phyloP scores from a whole-genome alignment of 192 early-diverging fungal species.

The Entomortierella beljakovae region DNA sequence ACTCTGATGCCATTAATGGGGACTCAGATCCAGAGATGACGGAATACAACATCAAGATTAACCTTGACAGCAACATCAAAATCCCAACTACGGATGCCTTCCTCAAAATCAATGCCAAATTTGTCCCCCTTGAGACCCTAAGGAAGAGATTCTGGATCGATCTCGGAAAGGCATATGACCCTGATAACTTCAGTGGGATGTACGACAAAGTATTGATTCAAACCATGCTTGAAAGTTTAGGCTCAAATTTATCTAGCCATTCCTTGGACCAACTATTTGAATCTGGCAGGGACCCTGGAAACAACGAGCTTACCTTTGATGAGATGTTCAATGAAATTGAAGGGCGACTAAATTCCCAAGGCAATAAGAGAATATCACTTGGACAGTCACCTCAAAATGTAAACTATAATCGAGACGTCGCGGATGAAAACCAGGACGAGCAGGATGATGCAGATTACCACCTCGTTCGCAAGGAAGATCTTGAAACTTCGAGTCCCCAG shows the following conservation, averaged over 20 bases:
- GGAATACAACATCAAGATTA: slow-evolving; percentile 51
- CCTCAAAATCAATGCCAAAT: slow-evolving; percentile 68
- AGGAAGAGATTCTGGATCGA: slow-evolving; percentile 79
- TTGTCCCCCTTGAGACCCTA: slow-evolving; percentile 73
- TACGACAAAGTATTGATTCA: slow-evolving; percentile 71
- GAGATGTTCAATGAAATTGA: slow-evolving; percentile 74
- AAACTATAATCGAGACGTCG: slow-evolving; percentile 1
- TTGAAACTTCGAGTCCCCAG: slow-evolving; percentile 6
- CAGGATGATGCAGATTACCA: slow-evolving; percentile 9
- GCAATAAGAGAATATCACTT: slow-evolving; percentile 18
- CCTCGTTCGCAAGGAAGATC: slow-evolving; percentile 11
- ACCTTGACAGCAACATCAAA: slow-evolving; percentile 49
- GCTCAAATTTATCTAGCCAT: slow-evolving; percentile 72
- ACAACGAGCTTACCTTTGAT: slow-evolving; percentile 73
- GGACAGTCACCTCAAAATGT: slow-evolving; percentile 12
- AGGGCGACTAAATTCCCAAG: slow-evolving; percentile 28
- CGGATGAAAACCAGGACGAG: slow-evolving; percentile 23
- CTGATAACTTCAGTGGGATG: slow-evolving; percentile 34
- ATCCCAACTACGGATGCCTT: slow-evolving; percentile 55
- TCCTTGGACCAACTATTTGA: slow-evolving; percentile 71
- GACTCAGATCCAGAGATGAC: slow-evolving; percentile 56
- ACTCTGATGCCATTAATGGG: background rate
- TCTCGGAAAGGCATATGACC: slow-evolving; percentile 70
- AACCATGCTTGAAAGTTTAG: slow-evolving; percentile 78
- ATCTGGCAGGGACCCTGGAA: slow-evolving; percentile 57